Conservation (phyloP, 2,329 filamentous ascomycete species). For the Neofusicoccum parvum region DNA sequence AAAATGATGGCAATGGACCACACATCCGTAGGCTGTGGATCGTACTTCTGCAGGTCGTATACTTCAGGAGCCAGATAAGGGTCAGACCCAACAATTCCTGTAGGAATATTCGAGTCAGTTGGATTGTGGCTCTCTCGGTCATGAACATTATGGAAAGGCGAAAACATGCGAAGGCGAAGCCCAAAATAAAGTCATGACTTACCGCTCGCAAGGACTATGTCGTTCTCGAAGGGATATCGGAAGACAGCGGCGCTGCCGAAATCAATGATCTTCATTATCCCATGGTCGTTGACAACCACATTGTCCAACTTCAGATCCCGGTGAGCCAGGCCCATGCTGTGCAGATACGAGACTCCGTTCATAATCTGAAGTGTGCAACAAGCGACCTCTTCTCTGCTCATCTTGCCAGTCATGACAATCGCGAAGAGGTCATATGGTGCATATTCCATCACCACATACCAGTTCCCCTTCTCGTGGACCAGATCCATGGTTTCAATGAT, state of each 20-base stretch:
- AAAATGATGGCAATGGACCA: conserved; percentile 99
- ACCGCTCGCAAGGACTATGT: conserved; percentile 80
- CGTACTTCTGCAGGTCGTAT: conserved; percentile 90
- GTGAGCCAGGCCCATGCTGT: conserved; percentile 92
- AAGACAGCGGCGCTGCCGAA: conserved; percentile 98
- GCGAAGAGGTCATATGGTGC: conserved; percentile 95
- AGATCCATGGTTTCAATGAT: conserved; percentile 98
- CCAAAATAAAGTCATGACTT: conserved; percentile 38
- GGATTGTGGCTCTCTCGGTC: neutral
- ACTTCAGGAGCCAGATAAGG: conserved; percentile 97
- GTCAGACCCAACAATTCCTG: conserved; percentile 82
- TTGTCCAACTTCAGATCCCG: conserved; percentile 96
- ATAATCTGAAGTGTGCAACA: conserved; percentile 94
- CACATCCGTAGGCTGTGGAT: conserved; percentile 90
- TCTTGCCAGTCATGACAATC: conserved; percentile 98
- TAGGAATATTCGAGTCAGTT: neutral
- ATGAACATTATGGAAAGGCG: neutral
- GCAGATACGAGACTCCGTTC: conserved; percentile 90
- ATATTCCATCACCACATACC: conserved; percentile 99
- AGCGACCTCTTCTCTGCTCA: conserved; percentile 86
- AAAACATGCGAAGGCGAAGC: neutral
- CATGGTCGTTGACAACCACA: conserved; percentile 92
- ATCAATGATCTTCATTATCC: conserved; percentile 99
- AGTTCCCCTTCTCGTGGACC: conserved; percentile 87
- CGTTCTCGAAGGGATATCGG: conserved; percentile 93